Base-by-base conservation (phyloP, 164 flowering plant genomes). In the Paratinospora sagittata region DNA sequence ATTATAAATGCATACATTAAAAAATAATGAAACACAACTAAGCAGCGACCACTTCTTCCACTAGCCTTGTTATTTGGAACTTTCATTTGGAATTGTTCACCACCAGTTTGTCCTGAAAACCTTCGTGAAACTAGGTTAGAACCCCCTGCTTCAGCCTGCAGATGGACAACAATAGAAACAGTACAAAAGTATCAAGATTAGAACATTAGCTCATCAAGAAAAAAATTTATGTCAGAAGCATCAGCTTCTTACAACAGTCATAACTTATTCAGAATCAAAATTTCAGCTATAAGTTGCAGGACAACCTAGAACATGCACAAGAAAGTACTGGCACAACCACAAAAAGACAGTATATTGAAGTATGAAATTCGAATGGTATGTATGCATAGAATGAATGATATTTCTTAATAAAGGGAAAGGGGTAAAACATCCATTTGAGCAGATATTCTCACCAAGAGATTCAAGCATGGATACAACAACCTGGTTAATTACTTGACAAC, bases 61-160 rank as follows among this genome's bases (percentile, higher is more conserved):
- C 71, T 12, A 72, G 64, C 98, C 90, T 89, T 93, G 78, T 90
- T 90, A 75, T 85, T 91, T 6, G 97, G 88, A 47, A 90, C 79
- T 78, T 78, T 84, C 86, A 85, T 80, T 16, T 73, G 77, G 77
- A 84, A 85, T 52, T 84, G 86, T 1, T 88, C 93, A 72, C 80
- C 75, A n/a, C 90, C 93, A 77, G 84, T 60, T 34, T 79, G 85
- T 43, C 90, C 94, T 17, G 80, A 71, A n/a, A 88, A 11, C 73
- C 96, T 82, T 73, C 87, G 75, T 33, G 91, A 79, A 75, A 75
- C 84, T 63, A 76, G 47, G 37, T 89, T 90, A 76, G 92, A 87
- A 41, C 95, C 95, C 8, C 94, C 94, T 39, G 91, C 70, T 77
- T 91, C 97, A 73, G 97, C 97, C 97, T 91, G 78, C 39, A 61